A percentile compares a stretch with the other conserved stretches of the same genome.
Evolutionary conservation across 805 yeast species (phyloP).

Genomic region (Starmera pachycereana): DNA sequence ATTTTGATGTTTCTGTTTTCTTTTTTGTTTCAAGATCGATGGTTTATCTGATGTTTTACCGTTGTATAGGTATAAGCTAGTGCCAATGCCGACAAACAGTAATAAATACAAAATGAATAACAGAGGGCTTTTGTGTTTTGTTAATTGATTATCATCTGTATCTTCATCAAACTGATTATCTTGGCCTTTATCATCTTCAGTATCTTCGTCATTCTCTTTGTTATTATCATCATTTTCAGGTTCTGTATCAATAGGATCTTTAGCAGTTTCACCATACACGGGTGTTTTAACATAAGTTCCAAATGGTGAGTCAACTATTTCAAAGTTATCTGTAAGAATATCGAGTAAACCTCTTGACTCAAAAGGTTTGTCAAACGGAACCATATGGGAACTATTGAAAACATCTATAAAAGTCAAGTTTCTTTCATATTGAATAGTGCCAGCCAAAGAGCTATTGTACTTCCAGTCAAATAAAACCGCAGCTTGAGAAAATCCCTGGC

Average conservation of each 20-base stretch:
- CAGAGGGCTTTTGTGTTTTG: neutral
- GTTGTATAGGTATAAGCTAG: neutral
- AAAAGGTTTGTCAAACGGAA: conserved; percentile 72
- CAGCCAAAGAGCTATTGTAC: conserved; percentile 31
- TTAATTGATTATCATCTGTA: neutral
- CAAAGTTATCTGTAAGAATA: conserved; percentile 19
- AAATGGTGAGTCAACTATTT: conserved; percentile 7
- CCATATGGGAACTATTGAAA: conserved; percentile 84
- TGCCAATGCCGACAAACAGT: neutral
- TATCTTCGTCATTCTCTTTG: neutral
- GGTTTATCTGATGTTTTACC: neutral
- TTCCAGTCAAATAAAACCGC: conserved; percentile 32
- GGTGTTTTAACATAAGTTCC: conserved; percentile 16
- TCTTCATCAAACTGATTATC: neutral
- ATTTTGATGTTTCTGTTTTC: neutral
- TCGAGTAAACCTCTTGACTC: conserved; percentile 65
- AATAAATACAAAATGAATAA: neutral
- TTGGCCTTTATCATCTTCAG: no score
- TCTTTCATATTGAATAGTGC: conserved; percentile 42
- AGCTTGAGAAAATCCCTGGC: conserved; percentile 21
- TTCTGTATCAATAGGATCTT: conserved; percentile 4
- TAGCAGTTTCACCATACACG: conserved; percentile 5
- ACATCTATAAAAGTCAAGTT: conserved; percentile 72
- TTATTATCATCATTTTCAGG: conserved; percentile 2
- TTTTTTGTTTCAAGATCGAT: neutral